Base-by-base conservation (phyloP, 2,329 filamentous ascomycete species). In the Graphilbum ipis-grandicollis region DNA sequence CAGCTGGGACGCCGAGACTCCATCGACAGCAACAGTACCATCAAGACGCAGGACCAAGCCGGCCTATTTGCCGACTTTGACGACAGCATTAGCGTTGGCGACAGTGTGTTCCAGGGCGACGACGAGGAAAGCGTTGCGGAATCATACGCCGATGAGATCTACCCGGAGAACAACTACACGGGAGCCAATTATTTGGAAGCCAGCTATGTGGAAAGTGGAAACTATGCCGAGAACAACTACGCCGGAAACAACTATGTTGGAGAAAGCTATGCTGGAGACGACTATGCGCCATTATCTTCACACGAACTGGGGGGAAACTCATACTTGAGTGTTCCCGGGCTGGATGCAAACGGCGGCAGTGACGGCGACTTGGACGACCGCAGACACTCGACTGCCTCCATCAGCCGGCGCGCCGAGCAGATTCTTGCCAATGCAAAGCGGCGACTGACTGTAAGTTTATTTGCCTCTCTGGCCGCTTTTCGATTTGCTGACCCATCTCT, bases 361-460 rank as follows among this genome's bases (percentile, higher is more conserved):
- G 45, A 68, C 4, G 71, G 75, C 39, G 70, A 79, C 38, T 39
- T 41, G 2, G 42, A 41, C 35, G 43, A 44, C 14, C 43, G 42
- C 18, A 38, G 42, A 9, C 39, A 41, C 15, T 44, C 45, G 2
- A 75, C 69, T 4, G 42, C 41, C 14, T 75, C 81, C 19, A 59
- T 93, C 44, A 88, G 83, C 53, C 76, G 78, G 46, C 73, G 84
- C 48, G 86, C 86, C 2, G 86, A 94, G 52, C 67, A 86, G 50
- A 94, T 94, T 51, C 65, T 96, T 38, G 83, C 85, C 39, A 93
- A 93, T 56, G 88, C 88, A 23, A 94, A 94, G 60, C 78, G 75
- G 53, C 70, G 85, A 47, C 64, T 96, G 42, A 90, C 82, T 51
- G 84, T 92, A 65, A 23, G 21, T 7, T 15, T 26, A 12, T 35